Evolutionary conservation across 2,329 filamentous ascomycete genomes (phyloP), one percentile per base, ranked within the genome.

Genomic region (Epichloe amarillans): DNA sequence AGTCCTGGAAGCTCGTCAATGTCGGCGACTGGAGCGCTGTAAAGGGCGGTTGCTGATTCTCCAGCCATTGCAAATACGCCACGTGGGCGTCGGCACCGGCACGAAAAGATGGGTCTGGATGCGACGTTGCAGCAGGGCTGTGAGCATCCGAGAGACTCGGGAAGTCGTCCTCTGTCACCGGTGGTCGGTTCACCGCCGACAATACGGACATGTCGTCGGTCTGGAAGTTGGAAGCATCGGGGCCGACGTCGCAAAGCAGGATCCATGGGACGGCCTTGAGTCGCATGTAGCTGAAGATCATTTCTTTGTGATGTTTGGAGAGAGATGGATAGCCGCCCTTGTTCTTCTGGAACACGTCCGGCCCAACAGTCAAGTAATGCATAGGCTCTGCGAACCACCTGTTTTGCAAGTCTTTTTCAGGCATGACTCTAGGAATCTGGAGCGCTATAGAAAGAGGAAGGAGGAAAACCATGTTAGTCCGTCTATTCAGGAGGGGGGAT

Each of bases 41-140:
- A 50, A 75, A 70, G 0, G 82, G 73, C 8, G 84, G 82, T 62
- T 97, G 91, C 52, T 86, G 86, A 46, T 81, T 77, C 65, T 97
- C 89, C 1, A 98, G 71, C 67, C 93, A 84, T 56, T 84, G 79
- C 53, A 98, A 72, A 62, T 98, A 98, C 4, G 81, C 82, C 30
- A 95, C 72, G 63, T 95, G 69, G 23, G 65, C 60, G 47, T 71
- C 70, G 6, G 58, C 53, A 33, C 47, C 45, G 26, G 47, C 45
- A 5, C 53, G 54, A 4, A 55, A 53, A 7, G 62, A 74, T 58
- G 75, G 52, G 41, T 17, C 37, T 17, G 46, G 52, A 15, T 19
- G 11, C 11, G 54, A 8, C 17, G 17, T 44, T 5, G 49, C 50
- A 50, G 60, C 50, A 5, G 54, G 52, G 33, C 63, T 67, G 15